Conservation (phyloP, 345 rosid genomes). For the Erodium maritimum region DNA sequence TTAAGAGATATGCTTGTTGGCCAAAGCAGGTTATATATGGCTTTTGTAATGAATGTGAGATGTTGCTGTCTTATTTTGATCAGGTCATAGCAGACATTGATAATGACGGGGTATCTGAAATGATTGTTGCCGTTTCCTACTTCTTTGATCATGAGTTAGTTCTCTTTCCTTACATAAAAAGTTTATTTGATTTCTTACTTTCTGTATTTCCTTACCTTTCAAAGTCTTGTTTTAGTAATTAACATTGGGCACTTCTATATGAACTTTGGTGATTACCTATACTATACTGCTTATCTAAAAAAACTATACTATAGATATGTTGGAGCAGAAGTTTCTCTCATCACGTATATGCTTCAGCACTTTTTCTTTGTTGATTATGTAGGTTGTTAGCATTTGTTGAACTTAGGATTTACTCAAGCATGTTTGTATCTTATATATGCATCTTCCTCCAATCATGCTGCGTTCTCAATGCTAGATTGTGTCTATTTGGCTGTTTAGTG, state of each 20-base stretch:
- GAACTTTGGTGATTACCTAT: background rate
- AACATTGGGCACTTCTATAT: background rate
- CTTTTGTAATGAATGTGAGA: conserved; percentile 2
- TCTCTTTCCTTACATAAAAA: conserved; percentile 11
- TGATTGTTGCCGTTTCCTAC: conserved; percentile 89
- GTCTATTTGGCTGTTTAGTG: background rate
- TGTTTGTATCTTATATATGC: background rate
- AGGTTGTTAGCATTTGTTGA: background rate
- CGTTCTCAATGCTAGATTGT: background rate
- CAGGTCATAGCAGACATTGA: conserved; percentile 98
- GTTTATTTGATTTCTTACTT: background rate
- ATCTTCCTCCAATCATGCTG: background rate
- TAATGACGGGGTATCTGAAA: conserved; percentile 88
- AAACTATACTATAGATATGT: no score
- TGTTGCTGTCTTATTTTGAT: conserved; percentile 16
- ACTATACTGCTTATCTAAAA: no score
- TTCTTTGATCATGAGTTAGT: conserved; percentile 97
- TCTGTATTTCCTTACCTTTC: background rate
- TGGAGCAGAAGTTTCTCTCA: background rate
- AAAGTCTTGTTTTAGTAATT: conserved; percentile 1
- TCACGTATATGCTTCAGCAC: background rate
- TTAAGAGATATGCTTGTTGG: conserved; percentile 3
- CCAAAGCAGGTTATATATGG: conserved; percentile 7
- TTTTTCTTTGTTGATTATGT: background rate
- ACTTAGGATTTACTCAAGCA: background rate